Percentiles rank a stretch among this genome's conserved stretches.
Evolutionary conservation across 306 rosid species (phyloP).

Genomic region (Luffa acutangula): DNA sequence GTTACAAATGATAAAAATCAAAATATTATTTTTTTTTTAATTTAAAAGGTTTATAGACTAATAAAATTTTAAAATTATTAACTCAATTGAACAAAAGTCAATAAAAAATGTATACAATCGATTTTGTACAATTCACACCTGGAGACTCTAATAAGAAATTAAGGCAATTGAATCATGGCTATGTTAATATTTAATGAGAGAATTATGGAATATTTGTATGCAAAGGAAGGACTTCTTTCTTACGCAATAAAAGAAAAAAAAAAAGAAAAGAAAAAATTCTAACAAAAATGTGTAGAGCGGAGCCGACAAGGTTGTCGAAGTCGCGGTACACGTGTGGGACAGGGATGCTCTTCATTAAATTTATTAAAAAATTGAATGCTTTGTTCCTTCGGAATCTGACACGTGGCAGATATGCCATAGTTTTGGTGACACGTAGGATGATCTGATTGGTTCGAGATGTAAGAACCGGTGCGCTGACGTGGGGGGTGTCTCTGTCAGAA

Average conservation of each 20-base stretch:
- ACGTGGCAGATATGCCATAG: conserved; percentile 12
- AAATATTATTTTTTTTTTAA: too few relatives aligned
- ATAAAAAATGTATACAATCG: background rate
- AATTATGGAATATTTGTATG: conserved; percentile 1
- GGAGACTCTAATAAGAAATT: background rate
- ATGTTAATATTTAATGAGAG: background rate
- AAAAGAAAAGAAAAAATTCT: background rate
- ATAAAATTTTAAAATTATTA: background rate
- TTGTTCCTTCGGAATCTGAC: background rate
- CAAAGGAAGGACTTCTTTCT: background rate
- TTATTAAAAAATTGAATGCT: background rate
- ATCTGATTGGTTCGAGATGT: conserved; percentile 10
- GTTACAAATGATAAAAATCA: too few relatives aligned
- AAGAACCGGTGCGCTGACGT: conserved; percentile 55
- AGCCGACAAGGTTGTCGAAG: conserved; percentile 23
- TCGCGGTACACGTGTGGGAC: conserved; percentile 28
- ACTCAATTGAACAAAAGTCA: too few relatives aligned
- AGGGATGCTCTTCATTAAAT: conserved; percentile 12
- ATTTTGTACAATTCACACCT: background rate
- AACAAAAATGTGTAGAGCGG: background rate
- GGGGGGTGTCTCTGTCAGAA: conserved; percentile 29
- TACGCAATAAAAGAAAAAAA: background rate
- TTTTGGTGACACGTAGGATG: conserved; percentile 8
- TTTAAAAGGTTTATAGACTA: background rate
- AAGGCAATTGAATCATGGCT: background rate